Base-by-base conservation (phyloP, 441 rosid species). In the Geranium incanum region DNA sequence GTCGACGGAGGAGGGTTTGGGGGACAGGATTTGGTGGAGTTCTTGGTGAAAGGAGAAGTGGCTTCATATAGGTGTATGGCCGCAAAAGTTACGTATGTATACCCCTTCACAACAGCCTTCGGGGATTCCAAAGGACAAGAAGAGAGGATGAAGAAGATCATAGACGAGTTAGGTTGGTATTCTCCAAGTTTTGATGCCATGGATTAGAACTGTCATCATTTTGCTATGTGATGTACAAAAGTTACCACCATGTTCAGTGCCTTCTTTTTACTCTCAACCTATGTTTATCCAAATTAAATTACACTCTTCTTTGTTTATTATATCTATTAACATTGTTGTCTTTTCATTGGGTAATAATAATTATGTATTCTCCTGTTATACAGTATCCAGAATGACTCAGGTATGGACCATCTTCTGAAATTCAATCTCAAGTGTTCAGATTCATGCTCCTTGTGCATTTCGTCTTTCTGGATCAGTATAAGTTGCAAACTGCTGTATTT, bases 21-120 rank as follows among this genome's bases (percentile, higher is more conserved):
- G 74, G 90, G 86, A 36, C 78, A 78, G 70, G 97, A 93, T 68
- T 84, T 93, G 48, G 59, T 91, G 66, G 96, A 93, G 85, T 91
- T 91, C 78, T 66, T 89, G 85, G 89, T 91, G 71, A 89, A 81
- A 76, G 85, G 87, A 71, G 97, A 89, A 71, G 93, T 84, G 75
- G 95, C 86, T 75, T 78, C 87, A 65, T 91, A 86, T 36, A 85
- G 98, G 78, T 75, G 74, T 9, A 87, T 87, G 97, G 95, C 96
- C 64, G 82, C 84, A 50, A 91, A 88, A 73, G 95, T 88, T 6
- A 91, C 96, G 5, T 91, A 85, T 82, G 81, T 93, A 11, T 93
- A 93, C 75, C 98, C 98, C 0, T 93, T 93, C 81, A 87, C 96
- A 2, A 89, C 98, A 52, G 93, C 97, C 23, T 82, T 91, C 4